Evolutionary conservation across 108 stramenopile genomes (phyloP), one percentile per base, ranked within the genome.

Genomic region (Cyclotella cryptica): DNA sequence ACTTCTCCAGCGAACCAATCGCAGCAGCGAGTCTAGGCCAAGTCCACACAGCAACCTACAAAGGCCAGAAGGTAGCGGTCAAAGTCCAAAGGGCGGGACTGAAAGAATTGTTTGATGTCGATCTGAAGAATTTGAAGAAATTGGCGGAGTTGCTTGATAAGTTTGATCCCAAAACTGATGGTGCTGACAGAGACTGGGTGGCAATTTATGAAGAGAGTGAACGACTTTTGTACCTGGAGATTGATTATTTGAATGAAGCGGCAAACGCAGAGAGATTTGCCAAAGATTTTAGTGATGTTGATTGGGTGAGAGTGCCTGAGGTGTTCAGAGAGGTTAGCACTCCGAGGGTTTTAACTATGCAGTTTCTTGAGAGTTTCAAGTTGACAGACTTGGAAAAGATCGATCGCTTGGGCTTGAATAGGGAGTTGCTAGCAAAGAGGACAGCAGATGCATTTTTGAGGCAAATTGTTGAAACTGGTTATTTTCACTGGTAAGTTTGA

Each of bases 11-110:
- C 12, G 84, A 88, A 66, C 94, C 96, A 4, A 72, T 98, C 14
- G 96, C 96, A 41, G 98, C 98, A 13, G 98, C 98, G 9, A 87
- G 85, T 59, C 81, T 98, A 41, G 98, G 98, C n/a, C 98, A 98
- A 80, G 97, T 96, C 0, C 95, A 96, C 65, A 96, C 95, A 29
- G 92, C 91, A 6, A 80, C 80, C 18, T 91, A 91, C 84, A 93
- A 93, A 46, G 94, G 96, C 21, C 69, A 92, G 68, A 95, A 93
- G 86, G 93, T 94, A n/a, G 96, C 96, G 54, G 87, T 97, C 60
- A 97, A 95, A 80, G 92, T 97, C 18, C 98, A 98, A 74, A 82
- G 96, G n/a, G 94, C 94, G 39, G 97, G 97, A 17, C 74, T 98
- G 35, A 95, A 96, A 83, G 94, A 92, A 42, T 75, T 98, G 26